Evolutionary conservation across 2,329 filamentous ascomycete genomes (phyloP).

Genomic region (Sclerotinia nivalis): DNA sequence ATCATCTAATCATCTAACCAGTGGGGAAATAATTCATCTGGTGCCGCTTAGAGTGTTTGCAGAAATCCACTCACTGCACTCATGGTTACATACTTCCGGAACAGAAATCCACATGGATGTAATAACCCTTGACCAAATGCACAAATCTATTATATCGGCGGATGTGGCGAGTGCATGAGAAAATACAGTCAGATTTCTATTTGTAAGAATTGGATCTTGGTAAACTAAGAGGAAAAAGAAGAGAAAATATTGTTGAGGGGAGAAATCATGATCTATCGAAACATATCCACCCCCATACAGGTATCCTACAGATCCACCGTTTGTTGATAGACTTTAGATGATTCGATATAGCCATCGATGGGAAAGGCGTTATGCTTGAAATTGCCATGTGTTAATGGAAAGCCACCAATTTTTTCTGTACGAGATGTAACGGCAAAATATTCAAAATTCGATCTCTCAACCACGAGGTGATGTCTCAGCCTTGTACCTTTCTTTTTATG

Average conservation of each 20-base stretch:
- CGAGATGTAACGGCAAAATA: neutral
- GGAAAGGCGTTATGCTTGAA: neutral
- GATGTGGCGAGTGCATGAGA: slow-evolving; percentile 16
- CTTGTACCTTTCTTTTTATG: slow-evolving; percentile 7
- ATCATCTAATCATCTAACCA: neutral
- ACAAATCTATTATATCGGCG: slow-evolving; percentile 16
- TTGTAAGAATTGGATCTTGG: neutral
- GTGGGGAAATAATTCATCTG: neutral
- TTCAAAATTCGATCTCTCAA: neutral
- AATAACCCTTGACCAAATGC: neutral
- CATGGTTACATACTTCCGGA: neutral
- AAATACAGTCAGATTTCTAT: slow-evolving; percentile 3
- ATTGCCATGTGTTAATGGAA: neutral
- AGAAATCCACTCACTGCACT: neutral
- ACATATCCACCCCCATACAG: too few relatives aligned
- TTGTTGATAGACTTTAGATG: neutral
- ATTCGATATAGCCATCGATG: neutral
- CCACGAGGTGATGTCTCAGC: slow-evolving; percentile 20
- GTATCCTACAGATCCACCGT: neutral
- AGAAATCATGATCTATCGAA: neutral
- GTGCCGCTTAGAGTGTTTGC: neutral
- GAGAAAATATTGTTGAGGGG: neutral
- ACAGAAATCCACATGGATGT: neutral
- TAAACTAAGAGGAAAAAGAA: neutral
- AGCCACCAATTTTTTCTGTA: neutral